Percentiles rank a stretch among this genome's conserved stretches.
phyloP scores from a whole-genome alignment of 768 basidiomycete species.

The Roridomyces roridus region DNA sequence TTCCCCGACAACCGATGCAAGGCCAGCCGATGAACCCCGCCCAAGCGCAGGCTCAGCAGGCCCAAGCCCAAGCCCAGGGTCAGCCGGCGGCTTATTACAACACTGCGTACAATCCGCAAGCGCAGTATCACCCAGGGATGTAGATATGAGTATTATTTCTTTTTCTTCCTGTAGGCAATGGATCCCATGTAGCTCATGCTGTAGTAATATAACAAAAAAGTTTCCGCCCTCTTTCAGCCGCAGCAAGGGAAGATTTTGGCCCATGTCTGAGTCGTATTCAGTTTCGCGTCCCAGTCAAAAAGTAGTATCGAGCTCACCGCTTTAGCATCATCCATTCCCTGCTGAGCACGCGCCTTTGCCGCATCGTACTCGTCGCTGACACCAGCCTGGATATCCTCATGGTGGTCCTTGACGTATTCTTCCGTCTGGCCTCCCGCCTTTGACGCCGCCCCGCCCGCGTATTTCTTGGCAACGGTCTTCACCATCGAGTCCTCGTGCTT shows the following conservation, averaged over 20 bases:
- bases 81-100: background rate
- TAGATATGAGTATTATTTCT: background rate
- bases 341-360: constrained; percentile 15
- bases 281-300: no score
- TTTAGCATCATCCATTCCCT: constrained; percentile 13
- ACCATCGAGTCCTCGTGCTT: constrained; percentile 20
- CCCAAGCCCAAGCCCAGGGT: constrained; percentile 4
- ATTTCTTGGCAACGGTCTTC: constrained; percentile 23
- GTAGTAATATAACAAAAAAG: constrained; percentile 4
- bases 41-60: constrained; percentile 5
- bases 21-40: background rate
- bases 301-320: constrained; percentile 9
- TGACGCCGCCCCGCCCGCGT: constrained; percentile 17
- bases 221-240: constrained; percentile 1
- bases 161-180: background rate
- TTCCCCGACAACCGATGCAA: constrained; percentile 16
- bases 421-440: constrained; percentile 23
- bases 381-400: constrained; percentile 10
- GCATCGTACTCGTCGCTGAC: constrained; percentile 17
- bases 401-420: constrained; percentile 22
- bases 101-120: background rate
- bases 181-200: constrained; percentile 14
- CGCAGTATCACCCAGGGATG: constrained; percentile 7
- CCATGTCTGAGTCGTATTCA: constrained; percentile 18
- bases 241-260: constrained; percentile 27